Conservation (phyloP, 257 asterid genomes). For the Salvia miltiorrhiza region DNA sequence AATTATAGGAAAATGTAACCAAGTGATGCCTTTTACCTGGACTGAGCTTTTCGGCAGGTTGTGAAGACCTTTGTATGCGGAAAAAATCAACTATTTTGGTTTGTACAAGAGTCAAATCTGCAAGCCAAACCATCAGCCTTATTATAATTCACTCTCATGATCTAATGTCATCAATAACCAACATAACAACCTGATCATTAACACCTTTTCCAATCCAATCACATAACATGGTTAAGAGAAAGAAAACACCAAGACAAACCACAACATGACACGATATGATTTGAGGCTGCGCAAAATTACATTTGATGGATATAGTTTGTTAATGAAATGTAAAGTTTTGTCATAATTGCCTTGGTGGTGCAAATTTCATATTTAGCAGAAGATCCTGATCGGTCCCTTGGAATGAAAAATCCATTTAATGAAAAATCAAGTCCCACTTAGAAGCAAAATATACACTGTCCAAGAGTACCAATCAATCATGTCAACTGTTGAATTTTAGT, state of each 20-base stretch:
- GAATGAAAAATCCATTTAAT: neutral
- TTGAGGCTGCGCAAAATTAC: neutral
- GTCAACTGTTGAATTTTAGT: neutral
- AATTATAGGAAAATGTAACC: neutral
- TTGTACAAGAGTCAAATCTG: constrained; percentile 75
- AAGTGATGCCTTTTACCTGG: constrained; percentile 37
- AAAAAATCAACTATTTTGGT: constrained; percentile 86
- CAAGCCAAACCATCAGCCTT: constrained; percentile 8
- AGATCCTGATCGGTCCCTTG: neutral
- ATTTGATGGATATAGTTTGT: neutral
- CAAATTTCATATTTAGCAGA: neutral
- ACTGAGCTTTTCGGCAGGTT: constrained; percentile 30
- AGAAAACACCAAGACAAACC: neutral
- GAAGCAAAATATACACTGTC: neutral
- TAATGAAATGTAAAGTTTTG: neutral
- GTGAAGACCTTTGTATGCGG: constrained; percentile 58
- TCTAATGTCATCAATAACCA: neutral
- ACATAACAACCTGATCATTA: neutral
- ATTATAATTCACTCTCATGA: neutral
- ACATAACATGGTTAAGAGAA: neutral
- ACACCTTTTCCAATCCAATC: neutral
- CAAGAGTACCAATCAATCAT: neutral
- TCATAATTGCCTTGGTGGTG: neutral
- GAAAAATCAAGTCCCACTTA: neutral
- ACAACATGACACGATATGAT: neutral